These are phyloP conservation scores for Pythium phragmiticola DNA, from an alignment of 352 stramenopile species.

Conservation along the genomic window DNA sequence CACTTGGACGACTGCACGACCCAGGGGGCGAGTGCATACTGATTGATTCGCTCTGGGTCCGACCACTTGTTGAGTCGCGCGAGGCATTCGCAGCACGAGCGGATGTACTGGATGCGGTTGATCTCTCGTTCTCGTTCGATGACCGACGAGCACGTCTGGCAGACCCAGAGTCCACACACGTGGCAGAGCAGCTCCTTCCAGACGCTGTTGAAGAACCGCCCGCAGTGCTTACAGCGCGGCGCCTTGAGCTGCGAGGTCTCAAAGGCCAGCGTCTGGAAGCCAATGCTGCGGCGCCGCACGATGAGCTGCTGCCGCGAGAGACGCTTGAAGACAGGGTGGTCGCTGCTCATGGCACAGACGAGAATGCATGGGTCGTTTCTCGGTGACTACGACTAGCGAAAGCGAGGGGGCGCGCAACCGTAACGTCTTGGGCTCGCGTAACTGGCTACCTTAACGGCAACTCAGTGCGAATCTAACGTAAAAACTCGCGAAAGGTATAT, in stretches of 20 bases:
- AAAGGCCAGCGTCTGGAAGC: conserved; percentile 47
- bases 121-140: conserved; percentile 51
- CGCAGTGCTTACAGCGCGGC: conserved; percentile 43
- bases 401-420: background rate
- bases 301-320: conserved; percentile 51
- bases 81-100: conserved; percentile 44
- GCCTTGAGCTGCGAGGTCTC: conserved; percentile 12
- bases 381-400: background rate
- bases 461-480: too few species aligned
- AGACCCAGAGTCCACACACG: conserved; percentile 51
- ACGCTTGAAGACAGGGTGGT: conserved; percentile 58
- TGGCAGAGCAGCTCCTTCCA: conserved; percentile 57
- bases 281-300: conserved; percentile 44
- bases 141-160: conserved; percentile 49
- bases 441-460: background rate
- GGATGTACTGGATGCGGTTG: conserved; percentile 47
- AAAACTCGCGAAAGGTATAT: too few species aligned
- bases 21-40: conserved; percentile 34
- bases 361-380: background rate
- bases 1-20: conserved; percentile 35
- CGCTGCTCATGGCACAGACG: conserved; percentile 14
- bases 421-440: background rate
- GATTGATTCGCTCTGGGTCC: conserved; percentile 35
- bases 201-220: conserved; percentile 38
- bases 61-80: conserved; percentile 53